Conservation (phyloP, 2,329 filamentous ascomycete genomes). For the Aspergillus ruber region DNA sequence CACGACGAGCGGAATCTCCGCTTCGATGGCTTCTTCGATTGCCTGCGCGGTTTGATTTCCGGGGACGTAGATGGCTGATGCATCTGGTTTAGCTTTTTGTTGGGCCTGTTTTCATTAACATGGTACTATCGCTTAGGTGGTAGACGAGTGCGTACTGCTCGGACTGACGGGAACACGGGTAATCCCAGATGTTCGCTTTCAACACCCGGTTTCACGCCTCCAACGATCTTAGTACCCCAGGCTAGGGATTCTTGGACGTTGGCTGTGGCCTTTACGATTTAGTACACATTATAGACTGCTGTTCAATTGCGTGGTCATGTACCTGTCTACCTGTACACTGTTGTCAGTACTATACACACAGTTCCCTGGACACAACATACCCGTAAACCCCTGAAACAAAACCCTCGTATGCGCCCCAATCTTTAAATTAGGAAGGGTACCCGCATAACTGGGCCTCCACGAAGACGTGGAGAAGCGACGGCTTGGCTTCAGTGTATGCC, state of each 20-base stretch:
- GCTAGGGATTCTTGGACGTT: constrained; percentile 70
- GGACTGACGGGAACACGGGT: constrained; percentile 63
- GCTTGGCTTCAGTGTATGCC: constrained; percentile 1
- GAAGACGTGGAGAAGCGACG: constrained; percentile 28
- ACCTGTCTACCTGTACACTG: constrained; percentile 29
- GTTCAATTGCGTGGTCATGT: constrained; percentile 9
- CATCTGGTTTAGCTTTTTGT: constrained; percentile 65
- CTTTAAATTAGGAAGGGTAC: constrained; percentile 60
- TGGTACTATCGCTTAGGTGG: neutral
- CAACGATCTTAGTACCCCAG: constrained; percentile 75
- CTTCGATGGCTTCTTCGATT: constrained; percentile 73
- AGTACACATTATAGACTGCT: constrained; percentile 2
- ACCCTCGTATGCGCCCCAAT: constrained; percentile 62
- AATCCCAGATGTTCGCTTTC: constrained; percentile 66
- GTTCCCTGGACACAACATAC: constrained; percentile 25
- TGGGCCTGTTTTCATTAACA: constrained; percentile 48
- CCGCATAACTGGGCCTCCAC: constrained; percentile 41
- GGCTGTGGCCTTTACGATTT: constrained; percentile 52
- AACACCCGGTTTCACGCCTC: constrained; percentile 66
- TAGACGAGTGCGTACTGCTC: constrained; percentile 38
- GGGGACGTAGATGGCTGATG: constrained; percentile 72
- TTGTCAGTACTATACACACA: neutral
- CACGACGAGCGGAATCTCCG: constrained; percentile 70
- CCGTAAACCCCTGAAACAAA: constrained; percentile 66
- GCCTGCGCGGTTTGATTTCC: constrained; percentile 66